Evolutionary conservation across 352 stramenopile species (phyloP).

Genomic region (Globisporangium solare): DNA sequence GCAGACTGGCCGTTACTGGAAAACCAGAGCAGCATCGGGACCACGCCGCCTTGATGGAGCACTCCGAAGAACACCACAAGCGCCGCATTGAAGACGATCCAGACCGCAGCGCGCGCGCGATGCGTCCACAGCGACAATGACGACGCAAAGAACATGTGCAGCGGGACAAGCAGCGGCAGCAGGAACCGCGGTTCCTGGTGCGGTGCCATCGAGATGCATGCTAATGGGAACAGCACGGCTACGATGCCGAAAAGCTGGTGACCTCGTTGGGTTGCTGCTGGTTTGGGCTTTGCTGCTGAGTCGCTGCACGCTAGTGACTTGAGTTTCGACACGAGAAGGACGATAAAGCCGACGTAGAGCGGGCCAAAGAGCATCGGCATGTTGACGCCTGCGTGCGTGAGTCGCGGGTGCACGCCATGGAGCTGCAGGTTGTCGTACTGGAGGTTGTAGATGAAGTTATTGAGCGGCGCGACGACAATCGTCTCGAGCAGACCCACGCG

Average conservation of each 20-base stretch:
- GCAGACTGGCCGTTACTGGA: slow-evolving; percentile 12
- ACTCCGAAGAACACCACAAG: slow-evolving; percentile 64
- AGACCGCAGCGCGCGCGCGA: slow-evolving; percentile 19
- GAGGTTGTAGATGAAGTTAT: slow-evolving; percentile 93
- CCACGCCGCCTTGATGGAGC: slow-evolving; percentile 65
- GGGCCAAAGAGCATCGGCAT: slow-evolving; percentile 92
- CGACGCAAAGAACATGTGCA: slow-evolving; percentile 56
- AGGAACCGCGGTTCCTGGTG: slow-evolving; percentile 94
- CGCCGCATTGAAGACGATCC: slow-evolving; percentile 46
- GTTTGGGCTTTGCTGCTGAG: not conserved
- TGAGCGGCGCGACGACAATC: slow-evolving; percentile 61
- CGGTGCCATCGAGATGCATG: slow-evolving; percentile 86
- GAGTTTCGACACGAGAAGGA: slow-evolving; percentile 17
- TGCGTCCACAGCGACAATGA: not conserved
- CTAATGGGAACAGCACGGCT: slow-evolving; percentile 66
- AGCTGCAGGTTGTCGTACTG: slow-evolving; percentile 85
- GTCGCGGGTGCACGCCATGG: slow-evolving; percentile 88
- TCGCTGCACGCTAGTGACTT: not conserved
- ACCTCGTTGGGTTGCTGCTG: slow-evolving; percentile 1
- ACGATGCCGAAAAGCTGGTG: slow-evolving; percentile 20
- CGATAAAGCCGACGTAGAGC: slow-evolving; percentile 59
- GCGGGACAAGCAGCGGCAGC: slow-evolving; percentile 78
- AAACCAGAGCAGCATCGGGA: slow-evolving; percentile 53
- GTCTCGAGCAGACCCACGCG: slow-evolving; percentile 5
- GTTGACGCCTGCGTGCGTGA: slow-evolving; percentile 88